Base-by-base conservation (phyloP, 352 stramenopile genomes). In the Peronospora belbahrii region DNA sequence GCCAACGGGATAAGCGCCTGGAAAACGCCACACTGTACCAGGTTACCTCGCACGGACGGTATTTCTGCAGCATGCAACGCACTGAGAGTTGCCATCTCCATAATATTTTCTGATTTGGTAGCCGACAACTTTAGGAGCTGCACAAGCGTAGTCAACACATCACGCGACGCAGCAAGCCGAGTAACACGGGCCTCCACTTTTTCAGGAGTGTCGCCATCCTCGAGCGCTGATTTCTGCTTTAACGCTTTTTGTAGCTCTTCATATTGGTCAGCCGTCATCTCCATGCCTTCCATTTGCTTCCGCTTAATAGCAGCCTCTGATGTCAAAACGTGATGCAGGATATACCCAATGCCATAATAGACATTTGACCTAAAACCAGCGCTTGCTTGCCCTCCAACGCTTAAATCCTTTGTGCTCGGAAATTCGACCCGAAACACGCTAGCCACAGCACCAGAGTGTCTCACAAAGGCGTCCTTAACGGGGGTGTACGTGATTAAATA, bases 191-290 rank as follows among this genome's bases (percentile, higher is more conserved):
- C 27, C 9, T 81, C 53, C 2, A 95, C 77, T 7, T 74, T 61
- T 8, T 96, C 86, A 2, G 73, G 62, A 4, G 78, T 74, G 42
- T 97, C 88, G 15, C 97, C 80, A 37, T 93, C 83, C 19, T 93
- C 89, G 36, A 98, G 80, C 20, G 87, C 70, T 10, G 91, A 97
- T 56, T 98, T 97, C 46, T 96, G 88, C 45, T 94, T 93, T 14
- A 94, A 67, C 36, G 97, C 81, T 40, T 93, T 84, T 64, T 97
- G 88, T 13, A 99, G 70, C 62, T 99, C 83, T 74, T 99, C 94
- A 63, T 98, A 99, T 65, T 99, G 93, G 49, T 99, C 94, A 24
- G 93, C 79, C 0, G 92, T 97, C 47, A 98, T 88, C 52, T 98
- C 94, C 72, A 97, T 97, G 7, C 92, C 91, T 23, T 93, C 78